Conservation (phyloP, 2,329 filamentous ascomycete species). For the Diaporthe longicolla region DNA sequence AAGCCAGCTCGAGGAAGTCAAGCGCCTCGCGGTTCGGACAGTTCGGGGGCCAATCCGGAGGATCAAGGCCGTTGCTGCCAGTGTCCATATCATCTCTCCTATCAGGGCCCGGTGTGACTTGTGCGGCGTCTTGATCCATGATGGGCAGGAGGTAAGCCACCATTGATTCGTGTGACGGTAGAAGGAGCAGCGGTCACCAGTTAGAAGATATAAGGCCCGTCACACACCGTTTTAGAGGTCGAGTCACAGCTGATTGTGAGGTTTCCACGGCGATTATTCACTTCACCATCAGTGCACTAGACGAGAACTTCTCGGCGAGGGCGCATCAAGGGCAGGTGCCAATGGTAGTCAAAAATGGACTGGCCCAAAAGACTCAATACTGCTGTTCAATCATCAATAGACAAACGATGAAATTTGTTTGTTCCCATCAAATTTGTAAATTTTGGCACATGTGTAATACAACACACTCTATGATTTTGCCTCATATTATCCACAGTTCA, state of each 20-base stretch:
- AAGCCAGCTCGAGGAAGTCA: constrained; percentile 2
- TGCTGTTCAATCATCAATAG: no score
- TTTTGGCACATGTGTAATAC: not conserved
- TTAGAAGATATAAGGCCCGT: no score
- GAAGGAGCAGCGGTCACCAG: not conserved
- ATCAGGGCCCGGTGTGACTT: not conserved
- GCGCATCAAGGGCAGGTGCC: not conserved
- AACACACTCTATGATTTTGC: not conserved
- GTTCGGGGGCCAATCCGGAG: not conserved
- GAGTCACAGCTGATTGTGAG: not conserved
- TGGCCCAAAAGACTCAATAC: not conserved
- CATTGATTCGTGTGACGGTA: not conserved
- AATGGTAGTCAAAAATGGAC: not conserved
- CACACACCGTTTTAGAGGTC: not conserved
- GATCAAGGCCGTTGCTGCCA: not conserved
- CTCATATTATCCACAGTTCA: not conserved
- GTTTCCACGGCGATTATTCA: not conserved
- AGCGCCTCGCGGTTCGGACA: not conserved
- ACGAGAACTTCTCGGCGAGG: not conserved
- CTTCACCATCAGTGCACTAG: not conserved
- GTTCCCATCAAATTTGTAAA: not conserved
- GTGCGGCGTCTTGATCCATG: not conserved
- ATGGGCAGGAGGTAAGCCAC: no score
- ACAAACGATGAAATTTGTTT: not conserved
- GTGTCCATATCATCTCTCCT: no score